Conservation (phyloP, 1,284 basidiomycete species). For the Exobasidium cylindrosporum region DNA sequence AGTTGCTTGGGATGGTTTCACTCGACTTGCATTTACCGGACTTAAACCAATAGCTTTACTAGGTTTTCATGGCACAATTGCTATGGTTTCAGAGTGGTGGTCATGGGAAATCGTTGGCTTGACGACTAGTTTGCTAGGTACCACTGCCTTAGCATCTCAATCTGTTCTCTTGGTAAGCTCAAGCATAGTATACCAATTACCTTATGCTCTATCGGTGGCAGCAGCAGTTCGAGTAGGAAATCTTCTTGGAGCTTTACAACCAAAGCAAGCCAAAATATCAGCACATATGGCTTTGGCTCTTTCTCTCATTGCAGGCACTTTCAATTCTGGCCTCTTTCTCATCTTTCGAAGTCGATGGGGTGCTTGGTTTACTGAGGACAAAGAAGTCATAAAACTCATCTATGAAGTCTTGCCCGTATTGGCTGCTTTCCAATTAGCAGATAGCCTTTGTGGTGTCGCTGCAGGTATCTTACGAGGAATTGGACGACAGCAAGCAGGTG, state of each 20-base stretch:
- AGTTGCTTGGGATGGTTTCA: conserved; percentile 81
- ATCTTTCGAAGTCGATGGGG: conserved; percentile 72
- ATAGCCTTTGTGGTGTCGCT: conserved; percentile 68
- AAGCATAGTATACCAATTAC: conserved; percentile 77
- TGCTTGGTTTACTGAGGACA: conserved; percentile 79
- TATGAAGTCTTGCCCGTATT: conserved; percentile 70
- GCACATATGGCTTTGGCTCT: conserved; percentile 44
- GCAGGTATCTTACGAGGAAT: conserved; percentile 73
- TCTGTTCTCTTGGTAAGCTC: conserved; percentile 71
- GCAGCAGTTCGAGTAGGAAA: conserved; percentile 70
- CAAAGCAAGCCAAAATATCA: conserved; percentile 50
- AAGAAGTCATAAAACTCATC: conserved; percentile 68
- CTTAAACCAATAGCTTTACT: conserved; percentile 17
- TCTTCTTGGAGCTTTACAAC: conserved; percentile 59
- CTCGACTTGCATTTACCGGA: conserved; percentile 52
- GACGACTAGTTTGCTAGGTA: conserved; percentile 47
- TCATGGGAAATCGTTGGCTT: conserved; percentile 59
- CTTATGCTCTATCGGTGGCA: conserved; percentile 75
- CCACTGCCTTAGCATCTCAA: conserved; percentile 62
- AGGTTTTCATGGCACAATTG: conserved; percentile 60
- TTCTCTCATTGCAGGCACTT: conserved; percentile 22
- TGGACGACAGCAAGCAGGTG: conserved; percentile 64
- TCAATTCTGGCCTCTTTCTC: conserved; percentile 67
- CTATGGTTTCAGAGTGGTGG: conserved; percentile 74
- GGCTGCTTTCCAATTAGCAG: conserved; percentile 71